Base-by-base conservation (phyloP, 495 filamentous ascomycete species). In the Penicillium parvum region DNA sequence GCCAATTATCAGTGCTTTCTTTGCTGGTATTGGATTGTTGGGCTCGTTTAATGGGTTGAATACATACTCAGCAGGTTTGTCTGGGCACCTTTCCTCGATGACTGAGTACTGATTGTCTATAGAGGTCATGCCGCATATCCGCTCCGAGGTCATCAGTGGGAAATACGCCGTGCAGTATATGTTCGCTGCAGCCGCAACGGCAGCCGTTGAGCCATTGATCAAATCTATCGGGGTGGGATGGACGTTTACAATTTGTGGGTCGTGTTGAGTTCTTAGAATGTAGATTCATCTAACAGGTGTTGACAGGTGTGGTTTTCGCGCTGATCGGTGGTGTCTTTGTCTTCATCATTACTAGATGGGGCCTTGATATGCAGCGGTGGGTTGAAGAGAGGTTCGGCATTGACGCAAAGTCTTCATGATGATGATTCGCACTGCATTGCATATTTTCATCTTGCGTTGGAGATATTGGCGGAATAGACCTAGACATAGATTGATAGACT, bases 161-260 rank as follows among this genome's bases (percentile, higher is more conserved):
- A 88, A 87, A 55, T 89, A 86, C 54, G 74, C 84, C 46, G 66
- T 85, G 16, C 75, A 84, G 36, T 88, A 87, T 61, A 58, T 84
- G 2, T 83, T 86, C 47, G 83, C 77, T 3, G 85, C 83, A 3
- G 64, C 70, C 22, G 79, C 75, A 9, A 81, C 76, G 23, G 84
- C 81, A 1, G 69, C 76, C 6, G 80, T 84, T 44, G 67, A 85
- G 38, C 84, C 84, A 9, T 63, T 82, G 14, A 77, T 87, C 30
- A 56, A 79, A 37, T 66, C 54, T 26, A 85, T 88, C 43, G 84
- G 83, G 3, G 82, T 88, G 3, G 85, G 85, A 1, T 85, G 61
- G 63, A 64, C 67, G 33, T 73, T 71, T 58, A 71, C 67, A 0
- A 68, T 73, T 36, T 66, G 69, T 73, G 45, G 50, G 66, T 59